These are phyloP conservation scores for Gliomastix tumulicola DNA, from an alignment of 2,329 filamentous ascomycete species.

Conservation along the genomic window DNA sequence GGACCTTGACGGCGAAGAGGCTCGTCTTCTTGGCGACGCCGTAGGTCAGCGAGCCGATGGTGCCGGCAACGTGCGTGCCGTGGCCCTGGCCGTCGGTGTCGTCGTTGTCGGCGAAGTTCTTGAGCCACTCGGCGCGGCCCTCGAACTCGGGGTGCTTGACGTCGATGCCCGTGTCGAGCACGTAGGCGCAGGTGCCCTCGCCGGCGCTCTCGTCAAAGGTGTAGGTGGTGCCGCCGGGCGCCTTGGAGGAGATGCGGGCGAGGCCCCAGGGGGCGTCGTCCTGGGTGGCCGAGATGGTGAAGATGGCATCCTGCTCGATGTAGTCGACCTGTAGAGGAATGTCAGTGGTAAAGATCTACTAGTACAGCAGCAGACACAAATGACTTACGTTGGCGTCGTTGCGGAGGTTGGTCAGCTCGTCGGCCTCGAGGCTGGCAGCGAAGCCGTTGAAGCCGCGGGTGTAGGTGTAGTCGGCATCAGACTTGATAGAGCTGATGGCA, in stretches of 20 bases:
- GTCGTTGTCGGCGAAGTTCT: conserved; percentile 10
- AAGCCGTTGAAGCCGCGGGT: conserved; percentile 17
- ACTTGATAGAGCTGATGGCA: conserved; percentile 16
- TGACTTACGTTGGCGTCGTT: conserved; percentile 13
- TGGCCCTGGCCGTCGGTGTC: conserved; percentile 22
- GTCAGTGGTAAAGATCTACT: not conserved
- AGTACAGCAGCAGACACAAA: not conserved
- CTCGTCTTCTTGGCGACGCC: conserved; percentile 29
- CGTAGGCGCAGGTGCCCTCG: conserved; percentile 27
- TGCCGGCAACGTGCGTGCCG: conserved; percentile 22
- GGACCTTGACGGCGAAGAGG: conserved; percentile 36
- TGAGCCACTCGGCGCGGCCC: conserved; percentile 14
- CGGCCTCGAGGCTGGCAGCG: conserved; percentile 13
- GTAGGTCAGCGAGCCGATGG: conserved; percentile 14
- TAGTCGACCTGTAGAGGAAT: conserved; percentile 22
- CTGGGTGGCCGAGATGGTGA: conserved; percentile 21
- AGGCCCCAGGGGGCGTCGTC: conserved; percentile 27
- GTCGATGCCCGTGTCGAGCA: conserved; percentile 35
- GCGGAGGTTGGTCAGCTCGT: conserved; percentile 15
- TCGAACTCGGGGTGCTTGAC: conserved; percentile 20
- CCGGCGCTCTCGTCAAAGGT: conserved; percentile 24
- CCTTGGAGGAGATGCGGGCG: conserved; percentile 21
- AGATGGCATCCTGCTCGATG: conserved; percentile 25
- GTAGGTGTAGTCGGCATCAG: conserved; percentile 23
- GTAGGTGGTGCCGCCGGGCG: conserved; percentile 16